Base-by-base conservation (phyloP, 2,329 filamentous ascomycete species). In the Apiospora phragmitis region DNA sequence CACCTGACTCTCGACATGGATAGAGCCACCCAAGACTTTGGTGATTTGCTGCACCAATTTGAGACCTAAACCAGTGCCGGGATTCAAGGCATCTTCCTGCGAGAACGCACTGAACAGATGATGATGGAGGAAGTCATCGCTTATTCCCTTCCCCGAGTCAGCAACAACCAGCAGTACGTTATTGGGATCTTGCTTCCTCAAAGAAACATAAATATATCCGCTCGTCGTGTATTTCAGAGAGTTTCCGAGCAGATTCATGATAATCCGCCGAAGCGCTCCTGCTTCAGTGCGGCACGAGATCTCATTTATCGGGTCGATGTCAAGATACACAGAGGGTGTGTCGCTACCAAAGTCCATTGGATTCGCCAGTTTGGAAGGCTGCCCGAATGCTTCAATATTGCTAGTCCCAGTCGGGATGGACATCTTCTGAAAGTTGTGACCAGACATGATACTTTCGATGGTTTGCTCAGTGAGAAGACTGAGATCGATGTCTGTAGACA, bases 231-330 rank as follows among this genome's bases (percentile, higher is more conserved):
- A 91, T 74, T 91, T 91, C 73, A 91, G 82, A 0, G 89, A 84
- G 74, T 91, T 91, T 8, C 88, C 87, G 49, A 90, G 85, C 0
- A 91, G 72, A 59, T 91, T 91, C 87, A 90, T 89, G 29, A 91
- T 81, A 35, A 91, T 86, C 1, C 88, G 83, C 5, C 83, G 78
- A 8, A 83, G 71, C 0, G 82, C 82, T 0, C 89, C 89, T 0
- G 86, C 83, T 49, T 90, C 85, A 0, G 85, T 85, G 21, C 84
- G 80, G 73, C 89, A 89, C 21, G 55, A 38, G 55, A 62, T 35
- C 18, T 62, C 55, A 21, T 62, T 32, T 38, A 62, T n/a, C 9
- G 75, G 83, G 2, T 85, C 82, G 12, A 90, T 83, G 73, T 88
- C 84, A 7, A 88, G 77, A 24, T 86, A 81, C 35, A 89, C 81